Conservation (phyloP, 2,329 filamentous ascomycete species). For the Colletotrichum chlorophyti region DNA sequence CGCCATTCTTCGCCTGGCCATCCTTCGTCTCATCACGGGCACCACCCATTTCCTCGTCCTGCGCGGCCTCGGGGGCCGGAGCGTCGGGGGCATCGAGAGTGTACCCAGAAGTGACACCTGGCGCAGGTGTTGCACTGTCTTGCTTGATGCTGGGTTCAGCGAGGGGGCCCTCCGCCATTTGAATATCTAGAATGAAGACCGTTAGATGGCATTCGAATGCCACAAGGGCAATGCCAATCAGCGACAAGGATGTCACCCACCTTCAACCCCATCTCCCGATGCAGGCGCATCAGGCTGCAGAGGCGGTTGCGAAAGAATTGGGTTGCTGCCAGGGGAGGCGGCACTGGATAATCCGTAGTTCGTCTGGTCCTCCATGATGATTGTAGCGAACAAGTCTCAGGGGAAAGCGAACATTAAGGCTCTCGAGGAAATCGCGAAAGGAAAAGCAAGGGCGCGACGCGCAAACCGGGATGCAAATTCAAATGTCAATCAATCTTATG, state of each 20-base stretch:
- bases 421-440: conserved; percentile 2
- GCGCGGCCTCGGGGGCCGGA: conserved; percentile 67
- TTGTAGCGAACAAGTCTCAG: conserved; percentile 31
- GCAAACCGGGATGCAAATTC: conserved; percentile 12
- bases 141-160: conserved; percentile 62
- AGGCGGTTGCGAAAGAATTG: conserved; percentile 61
- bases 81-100: conserved; percentile 73
- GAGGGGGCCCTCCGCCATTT: conserved; percentile 63
- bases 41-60: conserved; percentile 85
- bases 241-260: conserved; percentile 16
- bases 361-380: conserved; percentile 64
- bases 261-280: conserved; percentile 16
- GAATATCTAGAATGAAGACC: conserved; percentile 57
- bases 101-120: conserved; percentile 63
- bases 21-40: conserved; percentile 56
- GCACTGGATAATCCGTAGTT: conserved; percentile 65
- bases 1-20: conserved; percentile 50
- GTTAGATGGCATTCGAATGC: conserved; percentile 3
- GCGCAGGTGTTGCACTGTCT: conserved; percentile 65
- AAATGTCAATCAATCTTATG: background rate
- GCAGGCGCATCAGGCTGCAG: conserved; percentile 41
- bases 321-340: conserved; percentile 63
- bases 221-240: conserved; percentile 30
- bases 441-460: conserved; percentile 21
- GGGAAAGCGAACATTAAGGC: conserved; percentile 16